Base-by-base conservation (phyloP, 768 basidiomycete species). In the Amanita phalloides region DNA sequence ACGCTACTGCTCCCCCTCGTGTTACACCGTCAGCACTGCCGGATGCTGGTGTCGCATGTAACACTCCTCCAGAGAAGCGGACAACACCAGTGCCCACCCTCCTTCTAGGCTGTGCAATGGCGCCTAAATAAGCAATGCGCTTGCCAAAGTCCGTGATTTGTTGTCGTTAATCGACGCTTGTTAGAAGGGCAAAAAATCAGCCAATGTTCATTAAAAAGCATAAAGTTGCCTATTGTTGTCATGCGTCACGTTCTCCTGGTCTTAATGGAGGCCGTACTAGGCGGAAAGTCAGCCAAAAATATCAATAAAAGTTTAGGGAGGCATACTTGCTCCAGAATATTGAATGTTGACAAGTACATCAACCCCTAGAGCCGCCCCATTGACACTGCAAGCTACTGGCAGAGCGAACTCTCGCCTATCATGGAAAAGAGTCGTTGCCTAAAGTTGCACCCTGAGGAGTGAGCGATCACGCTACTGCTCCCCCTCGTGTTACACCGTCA, bases 21-120 rank as follows among this genome's bases (percentile, higher is more conserved):
- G 47, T 25, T 33, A 23, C 47, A 48, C 47, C 33, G 47, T 49
- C 47, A 48, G 38, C 47, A 9, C 33, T 38, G 32, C 33, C 45
- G 33, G 33, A 38, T 36, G 47, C 47, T 48, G 48, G 48, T 49
- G 6, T 9, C 48, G 48, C 35, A 26, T 49, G 36, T 23, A 36
- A 38, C n/a, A 38, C 33, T 49, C 48, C 48, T 38, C 48, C 36
- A 49, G 48, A 49, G 48, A 49, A 38, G 48, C 48, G 36, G 48
- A 17, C 48, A 39, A 38, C 36, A 49, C 36, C 36, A 38, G 36
- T 39, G 48, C 36, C 36, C 35, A 39, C 36, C 48, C 17, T 17
- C 17, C 17, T 17, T 17, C 17, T 17, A 17, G 17, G 17, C 17
- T 17, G 17, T 17, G 17, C 17, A 17, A 17, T 17, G 17, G 17